Evolutionary conservation across 352 stramenopile genomes (phyloP), one percentile per base, ranked within the genome.

Genomic region (Pythium grandisporangium): DNA sequence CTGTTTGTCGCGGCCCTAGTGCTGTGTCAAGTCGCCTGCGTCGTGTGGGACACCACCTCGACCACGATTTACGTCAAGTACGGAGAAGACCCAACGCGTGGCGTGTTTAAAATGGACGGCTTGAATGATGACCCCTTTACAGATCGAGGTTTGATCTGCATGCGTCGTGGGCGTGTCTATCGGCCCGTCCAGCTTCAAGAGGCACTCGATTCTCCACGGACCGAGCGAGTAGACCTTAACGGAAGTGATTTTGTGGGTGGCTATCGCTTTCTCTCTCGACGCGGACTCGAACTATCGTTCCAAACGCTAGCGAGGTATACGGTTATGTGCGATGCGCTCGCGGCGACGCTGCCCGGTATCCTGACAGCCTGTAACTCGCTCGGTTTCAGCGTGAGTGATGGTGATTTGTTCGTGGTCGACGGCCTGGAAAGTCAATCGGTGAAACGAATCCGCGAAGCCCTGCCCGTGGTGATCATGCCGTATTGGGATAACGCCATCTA

Each of bases 91-190:
- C 49, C 50, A 1, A 17, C n/a, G 1, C 25, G 25, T 0, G 53
- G 54, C 0, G 24, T 45, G 7, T 58, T 35, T 14, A 17, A 51
- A 54, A 48, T 75, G 17, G 12, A 35, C 1, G 66, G 70, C 1
- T 36, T 33, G 0, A 83, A 73, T 38, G 70, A 83, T 27, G 50
- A 66, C 17, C 66, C 62, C 3, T 80, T 68, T 37, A 38, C 52
- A 4, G 69, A 78, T 38, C 63, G 66, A 1, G 50, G 48, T 6
- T 38, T 79, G 13, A 55, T 64, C 1, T 82, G 69, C 25, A 41
- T 61, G 2, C 26, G 45, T 2, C 42, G 60, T 10, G 58, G 56
- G 1, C 38, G 37, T 2, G 30, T 36, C 0, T 78, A 64, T 44
- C 39, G 53, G 10, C 59, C 70, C 1, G 50, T 66, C 11, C 55